Base-by-base conservation (phyloP, 2,329 filamentous ascomycete species). In the Exophiala lecanii-corni region DNA sequence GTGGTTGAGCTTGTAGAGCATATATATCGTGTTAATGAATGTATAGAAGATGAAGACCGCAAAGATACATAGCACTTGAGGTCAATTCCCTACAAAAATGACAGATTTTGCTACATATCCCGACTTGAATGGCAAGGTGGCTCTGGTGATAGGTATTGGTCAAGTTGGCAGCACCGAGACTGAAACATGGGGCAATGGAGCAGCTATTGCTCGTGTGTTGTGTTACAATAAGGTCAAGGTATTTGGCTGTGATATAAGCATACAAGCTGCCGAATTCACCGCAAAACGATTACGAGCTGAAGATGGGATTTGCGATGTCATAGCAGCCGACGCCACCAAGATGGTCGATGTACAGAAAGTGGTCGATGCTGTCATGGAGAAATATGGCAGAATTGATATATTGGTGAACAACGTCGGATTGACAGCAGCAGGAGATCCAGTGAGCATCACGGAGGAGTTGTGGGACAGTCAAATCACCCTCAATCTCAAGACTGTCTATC, bases 321-420 rank as follows among this genome's bases (percentile, higher is more conserved):
- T 75, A 55, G 64, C 59, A 4, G 65, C 36, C 18, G 62, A 79
- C 52, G 76, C 75, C 2, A 78, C 75, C 0, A 69, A 69, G 9
- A 67, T 69, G 0, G 57, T 60, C 0, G 72, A 73, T 21, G 73
- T 77, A 57, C 70, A 74, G 49, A 56, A 58, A 0, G 67, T 77
- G 0, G 67, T 79, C 9, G 66, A 72, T 16, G 67, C 69, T 1
- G 75, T 72, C 25, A 53, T 75, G n/a, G 53, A 62, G 0, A 72
- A 71, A 36, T 70, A 76, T 44, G 73, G 75, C 9, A 64, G 71
- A 5, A 71, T 79, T 39, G 76, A 80, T 45, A 72, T 79, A 12
- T 60, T 80, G 0, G 57, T 80, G 9, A 76, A 77, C 47, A 79
- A 79, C 37, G 76, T 78, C 2, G 77, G 76, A 2, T 68, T 69